Conservation (phyloP, 352 stramenopile species). For the Globisporangium cystogenes region DNA sequence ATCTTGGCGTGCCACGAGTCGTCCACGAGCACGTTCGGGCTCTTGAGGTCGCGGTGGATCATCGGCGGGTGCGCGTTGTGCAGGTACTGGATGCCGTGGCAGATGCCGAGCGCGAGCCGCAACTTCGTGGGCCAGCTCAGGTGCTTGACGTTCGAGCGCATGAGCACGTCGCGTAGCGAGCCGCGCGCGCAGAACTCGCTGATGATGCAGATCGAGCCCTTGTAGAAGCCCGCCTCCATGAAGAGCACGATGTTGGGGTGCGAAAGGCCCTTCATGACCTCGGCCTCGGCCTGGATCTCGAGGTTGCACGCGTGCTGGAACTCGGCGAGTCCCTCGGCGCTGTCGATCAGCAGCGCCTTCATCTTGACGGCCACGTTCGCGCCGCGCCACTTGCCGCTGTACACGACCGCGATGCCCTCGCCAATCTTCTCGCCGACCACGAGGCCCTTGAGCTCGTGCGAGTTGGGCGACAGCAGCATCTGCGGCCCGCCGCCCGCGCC, state of each 20-base stretch:
- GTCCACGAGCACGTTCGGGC: slow-evolving; percentile 86
- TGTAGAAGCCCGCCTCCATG: slow-evolving; percentile 86
- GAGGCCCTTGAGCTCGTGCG: slow-evolving; percentile 73
- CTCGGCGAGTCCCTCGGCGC: slow-evolving; percentile 48
- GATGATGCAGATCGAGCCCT: slow-evolving; percentile 91
- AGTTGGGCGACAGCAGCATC: slow-evolving; percentile 49
- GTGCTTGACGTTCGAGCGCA: slow-evolving; percentile 58
- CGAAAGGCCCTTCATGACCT: slow-evolving; percentile 75
- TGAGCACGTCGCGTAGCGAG: slow-evolving; percentile 93
- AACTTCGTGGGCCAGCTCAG: slow-evolving; percentile 81
- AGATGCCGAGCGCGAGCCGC: slow-evolving; percentile 69
- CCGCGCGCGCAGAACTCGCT: slow-evolving; percentile 94
- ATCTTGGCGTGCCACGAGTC: slow-evolving; percentile 90
- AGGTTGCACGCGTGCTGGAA: slow-evolving; percentile 82
- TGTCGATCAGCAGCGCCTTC: slow-evolving; percentile 73
- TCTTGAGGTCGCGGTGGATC: slow-evolving; percentile 91
- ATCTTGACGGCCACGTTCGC: slow-evolving; percentile 96
- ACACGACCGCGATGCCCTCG: slow-evolving; percentile 88
- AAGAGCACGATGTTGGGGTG: slow-evolving; percentile 88
- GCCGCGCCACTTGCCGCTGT: slow-evolving; percentile 94
- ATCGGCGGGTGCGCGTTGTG: slow-evolving; percentile 87
- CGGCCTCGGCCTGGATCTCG: slow-evolving; percentile 78
- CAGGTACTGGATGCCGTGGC: slow-evolving; percentile 87
- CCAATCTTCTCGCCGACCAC: slow-evolving; percentile 84
- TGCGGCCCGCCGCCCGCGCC: slow-evolving; percentile 11